phyloP scores from a whole-genome alignment of 805 yeast genomes.

The Candida ascalaphidarum region DNA sequence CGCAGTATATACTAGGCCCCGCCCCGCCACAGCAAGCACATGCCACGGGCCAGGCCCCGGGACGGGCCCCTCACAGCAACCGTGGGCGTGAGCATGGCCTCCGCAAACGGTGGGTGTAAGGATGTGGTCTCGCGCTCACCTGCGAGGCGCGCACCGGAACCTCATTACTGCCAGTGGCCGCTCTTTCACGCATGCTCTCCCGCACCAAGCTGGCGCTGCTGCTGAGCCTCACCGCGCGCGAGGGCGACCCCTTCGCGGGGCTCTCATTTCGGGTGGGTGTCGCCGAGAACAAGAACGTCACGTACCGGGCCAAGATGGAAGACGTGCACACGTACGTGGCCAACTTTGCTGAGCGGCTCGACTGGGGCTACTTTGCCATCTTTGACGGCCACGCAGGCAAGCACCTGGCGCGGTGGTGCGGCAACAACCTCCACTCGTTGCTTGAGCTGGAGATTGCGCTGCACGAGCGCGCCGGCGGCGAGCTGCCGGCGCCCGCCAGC shows the following conservation, averaged over 20 bases:
- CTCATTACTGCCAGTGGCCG: too few relatives aligned
- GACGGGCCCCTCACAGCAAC: too few relatives aligned
- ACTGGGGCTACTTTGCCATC: slow-evolving; percentile 92
- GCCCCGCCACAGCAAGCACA: too few relatives aligned
- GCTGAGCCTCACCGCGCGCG: too few relatives aligned
- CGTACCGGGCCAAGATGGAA: slow-evolving; percentile 86
- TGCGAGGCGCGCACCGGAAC: too few relatives aligned
- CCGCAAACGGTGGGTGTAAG: too few relatives aligned
- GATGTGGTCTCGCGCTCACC: too few relatives aligned
- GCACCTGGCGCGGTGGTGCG: slow-evolving; percentile 91
- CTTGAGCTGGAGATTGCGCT: slow-evolving; percentile 46
- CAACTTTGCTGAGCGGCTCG: slow-evolving; percentile 82
- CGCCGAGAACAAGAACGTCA: slow-evolving; percentile 77
- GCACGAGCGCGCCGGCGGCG: slow-evolving; percentile 6
- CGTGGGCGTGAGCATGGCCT: too few relatives aligned
- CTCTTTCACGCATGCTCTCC: too few relatives aligned
- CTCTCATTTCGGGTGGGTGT: slow-evolving; percentile 81
- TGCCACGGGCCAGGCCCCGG: too few relatives aligned
- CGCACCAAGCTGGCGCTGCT: too few relatives aligned
- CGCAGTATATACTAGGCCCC: too few relatives aligned
- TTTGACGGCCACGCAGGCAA: slow-evolving; percentile 98
- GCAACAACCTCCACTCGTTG: slow-evolving; percentile 68
- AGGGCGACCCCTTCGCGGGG: slow-evolving; percentile 40
- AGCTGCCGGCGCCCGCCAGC: slow-evolving; percentile 1
- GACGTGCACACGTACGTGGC: slow-evolving; percentile 92